Evolutionary conservation across 331 rosid species (phyloP).

Genomic region (Rhamnella rubrinervis): DNA sequence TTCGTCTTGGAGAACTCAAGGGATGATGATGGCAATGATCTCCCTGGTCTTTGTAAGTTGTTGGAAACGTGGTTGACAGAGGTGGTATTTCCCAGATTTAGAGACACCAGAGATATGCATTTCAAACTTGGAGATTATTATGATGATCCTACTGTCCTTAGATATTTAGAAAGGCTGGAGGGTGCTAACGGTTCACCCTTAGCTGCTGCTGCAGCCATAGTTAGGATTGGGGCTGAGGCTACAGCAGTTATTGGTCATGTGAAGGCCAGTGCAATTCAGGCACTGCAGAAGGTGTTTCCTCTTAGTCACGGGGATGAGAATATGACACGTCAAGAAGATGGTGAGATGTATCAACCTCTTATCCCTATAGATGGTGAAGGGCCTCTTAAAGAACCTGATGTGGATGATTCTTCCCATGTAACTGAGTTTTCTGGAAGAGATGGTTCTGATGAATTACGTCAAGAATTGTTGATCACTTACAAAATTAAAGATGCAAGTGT

Average conservation of each 20-base stretch:
- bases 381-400: slow-evolving; percentile 37
- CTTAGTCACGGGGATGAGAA: slow-evolving; percentile 43
- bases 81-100: slow-evolving; percentile 90
- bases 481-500: slow-evolving; percentile 72
- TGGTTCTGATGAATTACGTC: slow-evolving; percentile 30
- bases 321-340: slow-evolving; percentile 36
- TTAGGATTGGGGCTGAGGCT: slow-evolving; percentile 90
- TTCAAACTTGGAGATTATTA: slow-evolving; percentile 94
- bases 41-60: slow-evolving; percentile 90
- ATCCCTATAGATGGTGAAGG: slow-evolving; percentile 41
- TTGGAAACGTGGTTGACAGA: slow-evolving; percentile 92
- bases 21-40: slow-evolving; percentile 78
- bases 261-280: slow-evolving; percentile 73
- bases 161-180: slow-evolving; percentile 79
- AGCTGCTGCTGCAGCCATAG: slow-evolving; percentile 98
- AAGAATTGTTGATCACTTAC: slow-evolving; percentile 52
- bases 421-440: slow-evolving; percentile 47
- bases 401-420: slow-evolving; percentile 38
- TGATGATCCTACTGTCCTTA: slow-evolving; percentile 82
- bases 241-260: slow-evolving; percentile 88
- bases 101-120: slow-evolving; percentile 62
- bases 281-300: slow-evolving; percentile 88
- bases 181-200: slow-evolving; percentile 81
- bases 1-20: slow-evolving; percentile 72
- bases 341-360: slow-evolving; percentile 40